phyloP scores from a whole-genome alignment of 2,329 filamentous ascomycete species.

The Fusarium sulawesiense region DNA sequence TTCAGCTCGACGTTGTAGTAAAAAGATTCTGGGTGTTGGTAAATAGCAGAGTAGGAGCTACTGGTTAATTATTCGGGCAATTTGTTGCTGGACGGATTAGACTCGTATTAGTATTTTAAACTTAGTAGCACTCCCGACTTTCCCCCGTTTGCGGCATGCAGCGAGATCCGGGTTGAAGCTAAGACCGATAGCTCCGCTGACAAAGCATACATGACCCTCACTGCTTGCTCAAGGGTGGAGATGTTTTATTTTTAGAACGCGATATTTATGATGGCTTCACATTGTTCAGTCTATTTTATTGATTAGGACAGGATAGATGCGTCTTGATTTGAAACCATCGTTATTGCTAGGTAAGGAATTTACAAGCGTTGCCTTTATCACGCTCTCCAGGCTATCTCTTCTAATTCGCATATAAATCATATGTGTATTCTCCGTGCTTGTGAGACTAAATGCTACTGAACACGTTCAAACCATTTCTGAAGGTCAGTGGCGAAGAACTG shows the following conservation, averaged over 20 bases:
- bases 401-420: background rate
- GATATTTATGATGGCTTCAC: background rate
- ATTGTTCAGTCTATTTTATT: background rate
- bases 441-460: background rate
- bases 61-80: background rate
- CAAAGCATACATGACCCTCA: background rate
- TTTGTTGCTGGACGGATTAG: background rate
- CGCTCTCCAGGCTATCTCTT: background rate
- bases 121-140: background rate
- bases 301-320: background rate
- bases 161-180: background rate
- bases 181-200: background rate
- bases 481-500: constrained; percentile 12
- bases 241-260: background rate
- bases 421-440: background rate
- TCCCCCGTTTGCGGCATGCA: background rate
- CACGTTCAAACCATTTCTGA: constrained; percentile 11
- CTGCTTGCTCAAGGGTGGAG: background rate
- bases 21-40: background rate
- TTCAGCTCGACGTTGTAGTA: background rate
- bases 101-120: background rate
- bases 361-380: background rate
- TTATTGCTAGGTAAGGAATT: background rate
- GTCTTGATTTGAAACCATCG: rapidly evolving
- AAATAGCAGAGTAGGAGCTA: background rate